A percentile compares a stretch with the other conserved stretches of the same genome.
Conservation (phyloP, 2,329 filamentous ascomycete genomes). For the Amauroascus niger region DNA sequence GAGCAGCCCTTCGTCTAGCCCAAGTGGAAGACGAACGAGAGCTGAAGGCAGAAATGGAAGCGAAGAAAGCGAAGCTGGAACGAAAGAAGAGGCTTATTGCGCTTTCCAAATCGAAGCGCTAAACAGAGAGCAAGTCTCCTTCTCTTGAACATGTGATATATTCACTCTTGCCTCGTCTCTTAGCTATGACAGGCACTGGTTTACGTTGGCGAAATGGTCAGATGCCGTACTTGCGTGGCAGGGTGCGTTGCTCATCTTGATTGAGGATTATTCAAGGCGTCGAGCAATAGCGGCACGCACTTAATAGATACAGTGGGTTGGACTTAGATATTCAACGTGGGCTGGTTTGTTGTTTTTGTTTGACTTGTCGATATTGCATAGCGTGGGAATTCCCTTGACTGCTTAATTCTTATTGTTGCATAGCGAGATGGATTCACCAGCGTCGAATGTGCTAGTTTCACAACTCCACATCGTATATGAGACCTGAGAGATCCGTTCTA, state of each 20-base stretch:
- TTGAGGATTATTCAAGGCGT: neutral
- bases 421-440: neutral
- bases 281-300: slow-evolving; percentile 1
- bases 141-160: neutral
- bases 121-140: slow-evolving; percentile 6
- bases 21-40: slow-evolving; percentile 41
- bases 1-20: slow-evolving; percentile 32
- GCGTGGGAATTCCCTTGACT: slow-evolving; percentile 1
- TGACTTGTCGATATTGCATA: slow-evolving; percentile 7
- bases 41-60: slow-evolving; percentile 33
- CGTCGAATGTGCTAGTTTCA: neutral
- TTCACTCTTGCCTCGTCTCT: neutral
- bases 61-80: slow-evolving; percentile 41
- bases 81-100: slow-evolving; percentile 35
- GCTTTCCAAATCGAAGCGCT: slow-evolving; percentile 29
- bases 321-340: neutral
- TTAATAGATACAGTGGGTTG: neutral
- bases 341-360: neutral
- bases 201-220: neutral
- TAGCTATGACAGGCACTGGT: slow-evolving; percentile 1
- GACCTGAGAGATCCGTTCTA: neutral
- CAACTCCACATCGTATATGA: neutral
- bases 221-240: neutral
- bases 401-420: slow-evolving; percentile 1
- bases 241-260: neutral